Percentiles rank a stretch among this genome's conserved stretches.
These are phyloP conservation scores for Nasturtium officinale DNA, from an alignment of 345 rosid genomes.

Conservation along the genomic window DNA sequence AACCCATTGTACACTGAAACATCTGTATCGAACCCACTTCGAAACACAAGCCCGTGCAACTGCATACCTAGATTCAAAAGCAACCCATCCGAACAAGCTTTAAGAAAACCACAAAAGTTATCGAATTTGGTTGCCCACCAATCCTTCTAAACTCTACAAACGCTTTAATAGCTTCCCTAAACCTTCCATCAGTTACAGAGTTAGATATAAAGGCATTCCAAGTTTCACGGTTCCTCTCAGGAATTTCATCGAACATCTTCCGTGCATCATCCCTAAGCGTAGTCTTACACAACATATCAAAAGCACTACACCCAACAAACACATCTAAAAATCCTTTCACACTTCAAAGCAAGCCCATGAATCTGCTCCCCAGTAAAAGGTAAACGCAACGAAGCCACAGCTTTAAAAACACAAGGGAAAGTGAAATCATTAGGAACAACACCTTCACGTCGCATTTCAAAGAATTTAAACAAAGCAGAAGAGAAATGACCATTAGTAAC, in stretches of 20 bases:
- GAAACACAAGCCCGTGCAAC: conserved; percentile 64
- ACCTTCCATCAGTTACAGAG: conserved; percentile 62
- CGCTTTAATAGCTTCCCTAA: conserved; percentile 51
- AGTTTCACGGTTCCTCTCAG: conserved; percentile 55
- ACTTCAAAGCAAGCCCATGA: conserved; percentile 65
- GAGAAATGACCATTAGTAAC: conserved; percentile 64
- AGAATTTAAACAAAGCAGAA: conserved; percentile 56
- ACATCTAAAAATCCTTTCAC: conserved; percentile 52
- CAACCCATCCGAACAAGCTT: conserved; percentile 66
- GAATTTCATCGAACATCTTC: conserved; percentile 83
- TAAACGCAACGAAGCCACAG: conserved; percentile 55
- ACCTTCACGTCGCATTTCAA: conserved; percentile 57
- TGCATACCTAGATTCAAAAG: conserved; percentile 60
- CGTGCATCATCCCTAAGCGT: conserved; percentile 56
- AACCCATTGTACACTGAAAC: conserved; percentile 73
- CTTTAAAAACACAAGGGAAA: conserved; percentile 81
- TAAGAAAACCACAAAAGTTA: conserved; percentile 68
- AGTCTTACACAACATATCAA: conserved; percentile 73
- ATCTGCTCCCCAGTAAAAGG: conserved; percentile 57
- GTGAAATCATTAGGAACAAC: conserved; percentile 75
- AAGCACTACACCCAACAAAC: conserved; percentile 79
- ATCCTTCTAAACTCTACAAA: conserved; percentile 57
- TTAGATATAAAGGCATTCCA: conserved; percentile 84
- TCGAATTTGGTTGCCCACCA: conserved; percentile 66
- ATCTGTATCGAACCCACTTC: conserved; percentile 55